These are phyloP conservation scores for Talaromyces stipitatus DNA, from an alignment of 495 filamentous ascomycete genomes.

Conservation along the genomic window DNA sequence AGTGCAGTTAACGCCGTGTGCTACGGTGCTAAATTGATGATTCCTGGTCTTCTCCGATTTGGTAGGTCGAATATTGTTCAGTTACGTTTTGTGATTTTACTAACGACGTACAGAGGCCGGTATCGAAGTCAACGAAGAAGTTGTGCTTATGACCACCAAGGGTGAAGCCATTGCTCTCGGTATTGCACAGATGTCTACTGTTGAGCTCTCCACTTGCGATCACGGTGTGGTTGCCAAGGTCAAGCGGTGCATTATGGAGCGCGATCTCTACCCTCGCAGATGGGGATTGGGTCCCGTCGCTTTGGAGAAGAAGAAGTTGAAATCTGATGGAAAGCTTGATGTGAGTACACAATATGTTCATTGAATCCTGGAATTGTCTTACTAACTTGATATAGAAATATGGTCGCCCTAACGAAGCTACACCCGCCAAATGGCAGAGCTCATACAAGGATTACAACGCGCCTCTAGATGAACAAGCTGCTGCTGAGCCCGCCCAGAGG, in stretches of 20 bases:
- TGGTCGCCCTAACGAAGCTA: slow-evolving; percentile 82
- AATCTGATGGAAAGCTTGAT: slow-evolving; percentile 93
- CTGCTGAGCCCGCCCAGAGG: slow-evolving; percentile 30
- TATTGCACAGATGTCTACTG: slow-evolving; percentile 91
- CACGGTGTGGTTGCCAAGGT: slow-evolving; percentile 97
- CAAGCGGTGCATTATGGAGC: slow-evolving; percentile 98
- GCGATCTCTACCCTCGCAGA: slow-evolving; percentile 87
- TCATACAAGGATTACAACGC: slow-evolving; percentile 83
- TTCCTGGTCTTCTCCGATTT: slow-evolving; percentile 86
- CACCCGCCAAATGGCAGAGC: slow-evolving; percentile 81
- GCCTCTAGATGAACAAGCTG: slow-evolving; percentile 33
- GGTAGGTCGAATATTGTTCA: slow-evolving; percentile 45
- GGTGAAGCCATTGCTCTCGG: slow-evolving; percentile 95
- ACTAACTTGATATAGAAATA: slow-evolving; percentile 56
- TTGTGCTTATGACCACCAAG: slow-evolving; percentile 97
- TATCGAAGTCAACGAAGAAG: slow-evolving; percentile 84
- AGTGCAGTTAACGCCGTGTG: slow-evolving; percentile 92
- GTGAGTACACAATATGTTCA: slow-evolving; percentile 31
- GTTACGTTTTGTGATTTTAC: slow-evolving; percentile 1
- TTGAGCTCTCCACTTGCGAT: slow-evolving; percentile 84
- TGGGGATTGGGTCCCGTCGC: slow-evolving; percentile 93
- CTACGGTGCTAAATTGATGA: slow-evolving; percentile 98
- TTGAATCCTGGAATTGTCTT: neutral
- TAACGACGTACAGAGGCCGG: slow-evolving; percentile 53
- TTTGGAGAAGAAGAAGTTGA: slow-evolving; percentile 96